Evolutionary conservation across 2,329 filamentous ascomycete species (phyloP).

Genomic region (Exophiala xenobiotica): DNA sequence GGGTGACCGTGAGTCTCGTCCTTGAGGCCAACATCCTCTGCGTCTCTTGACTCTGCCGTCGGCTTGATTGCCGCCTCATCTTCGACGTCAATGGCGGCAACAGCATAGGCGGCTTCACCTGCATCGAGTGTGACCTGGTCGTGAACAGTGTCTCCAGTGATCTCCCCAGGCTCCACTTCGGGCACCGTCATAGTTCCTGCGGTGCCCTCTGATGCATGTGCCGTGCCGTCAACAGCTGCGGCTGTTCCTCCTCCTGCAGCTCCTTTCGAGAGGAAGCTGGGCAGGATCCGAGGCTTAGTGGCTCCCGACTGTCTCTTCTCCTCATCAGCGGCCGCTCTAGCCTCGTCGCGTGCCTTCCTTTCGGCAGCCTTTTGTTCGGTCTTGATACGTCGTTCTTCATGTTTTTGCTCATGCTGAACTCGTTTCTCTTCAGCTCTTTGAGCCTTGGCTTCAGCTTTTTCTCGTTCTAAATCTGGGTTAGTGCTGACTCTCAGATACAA

Average conservation of each 20-base stretch:
- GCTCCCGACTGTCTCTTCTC: slow-evolving; percentile 23
- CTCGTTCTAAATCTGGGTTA: slow-evolving; percentile 22
- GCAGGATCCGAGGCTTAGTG: slow-evolving; percentile 15
- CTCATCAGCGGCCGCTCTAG: slow-evolving; percentile 17
- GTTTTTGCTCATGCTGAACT: slow-evolving; percentile 22
- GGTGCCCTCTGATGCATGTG: slow-evolving; percentile 6
- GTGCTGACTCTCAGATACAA: neutral
- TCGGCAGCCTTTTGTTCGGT: slow-evolving; percentile 26
- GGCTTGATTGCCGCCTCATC: slow-evolving; percentile 2
- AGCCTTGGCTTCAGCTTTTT: slow-evolving; percentile 27
- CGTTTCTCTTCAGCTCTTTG: slow-evolving; percentile 29
- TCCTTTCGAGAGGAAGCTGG: slow-evolving; percentile 18
- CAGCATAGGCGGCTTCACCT: slow-evolving; percentile 8
- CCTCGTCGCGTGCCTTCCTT: slow-evolving; percentile 25
- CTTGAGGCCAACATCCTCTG: slow-evolving; percentile 3
- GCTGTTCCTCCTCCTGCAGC: slow-evolving; percentile 8
- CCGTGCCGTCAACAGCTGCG: slow-evolving; percentile 12
- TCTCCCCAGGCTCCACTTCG: slow-evolving; percentile 3
- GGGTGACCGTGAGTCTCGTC: slow-evolving; percentile 8
- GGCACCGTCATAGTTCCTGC: slow-evolving; percentile 1
- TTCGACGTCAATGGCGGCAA: slow-evolving; percentile 5
- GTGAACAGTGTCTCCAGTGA: slow-evolving; percentile 15
- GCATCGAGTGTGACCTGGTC: slow-evolving; percentile 21
- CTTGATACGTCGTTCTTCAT: slow-evolving; percentile 20
- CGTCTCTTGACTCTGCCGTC: slow-evolving; percentile 1